Evolutionary conservation across 2,329 filamentous ascomycete genomes (phyloP).

Genomic region (Pseudogymnoascus sp.): DNA sequence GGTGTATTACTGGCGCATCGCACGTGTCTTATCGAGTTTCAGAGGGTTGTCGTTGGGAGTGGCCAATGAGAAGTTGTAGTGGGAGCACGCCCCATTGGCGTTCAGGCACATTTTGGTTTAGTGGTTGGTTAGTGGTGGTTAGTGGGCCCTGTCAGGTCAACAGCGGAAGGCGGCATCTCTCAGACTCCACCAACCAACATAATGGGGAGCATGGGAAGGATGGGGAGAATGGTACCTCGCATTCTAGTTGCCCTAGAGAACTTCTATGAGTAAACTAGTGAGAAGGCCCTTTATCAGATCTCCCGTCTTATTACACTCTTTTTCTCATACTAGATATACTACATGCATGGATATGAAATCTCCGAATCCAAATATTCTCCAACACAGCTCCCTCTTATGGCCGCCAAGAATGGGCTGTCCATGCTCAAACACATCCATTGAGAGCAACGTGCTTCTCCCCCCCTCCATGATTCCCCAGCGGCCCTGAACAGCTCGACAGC

Average conservation of each 20-base stretch:
- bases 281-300: neutral
- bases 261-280: neutral
- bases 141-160: neutral
- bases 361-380: neutral
- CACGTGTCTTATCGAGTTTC: neutral
- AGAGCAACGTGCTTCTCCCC: neutral
- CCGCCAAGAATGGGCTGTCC: neutral
- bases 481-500: neutral
- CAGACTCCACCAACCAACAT: neutral
- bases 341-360: neutral
- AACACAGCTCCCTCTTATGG: conserved; percentile 1
- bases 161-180: neutral
- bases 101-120: neutral
- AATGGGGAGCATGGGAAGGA: neutral
- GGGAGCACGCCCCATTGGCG: neutral
- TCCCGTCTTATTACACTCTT: neutral
- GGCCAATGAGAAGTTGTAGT: neutral
- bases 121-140: neutral
- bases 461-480: conserved; percentile 1
- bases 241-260: neutral
- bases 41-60: neutral
- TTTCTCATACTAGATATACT: neutral
- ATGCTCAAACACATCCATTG: neutral
- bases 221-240: neutral
- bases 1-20: neutral